Conservation (phyloP, 2,329 filamentous ascomycete species). For the Daldinia sp. region DNA sequence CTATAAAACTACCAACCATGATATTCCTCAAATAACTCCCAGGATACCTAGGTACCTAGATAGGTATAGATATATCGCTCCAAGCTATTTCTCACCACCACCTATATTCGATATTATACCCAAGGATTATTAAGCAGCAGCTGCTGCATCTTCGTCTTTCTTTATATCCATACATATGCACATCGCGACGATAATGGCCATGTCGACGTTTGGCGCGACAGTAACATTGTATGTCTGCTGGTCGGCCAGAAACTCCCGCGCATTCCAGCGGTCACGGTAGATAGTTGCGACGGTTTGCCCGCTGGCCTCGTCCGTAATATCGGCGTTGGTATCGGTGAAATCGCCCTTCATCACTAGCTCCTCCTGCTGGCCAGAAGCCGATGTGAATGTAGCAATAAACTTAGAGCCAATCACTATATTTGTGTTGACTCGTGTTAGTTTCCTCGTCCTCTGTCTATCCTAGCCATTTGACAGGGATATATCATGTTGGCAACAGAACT, state of each 20-base stretch:
- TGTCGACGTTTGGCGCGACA: conserved; percentile 74
- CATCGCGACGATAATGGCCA: conserved; percentile 73
- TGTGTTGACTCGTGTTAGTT: conserved; percentile 14
- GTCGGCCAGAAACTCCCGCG: conserved; percentile 67
- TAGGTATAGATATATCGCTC: neutral
- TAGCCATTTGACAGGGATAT: neutral
- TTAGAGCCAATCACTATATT: conserved; percentile 64
- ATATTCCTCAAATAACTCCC: neutral
- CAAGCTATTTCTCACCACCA: neutral
- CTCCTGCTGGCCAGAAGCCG: conserved; percentile 57
- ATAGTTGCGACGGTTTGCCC: conserved; percentile 69
- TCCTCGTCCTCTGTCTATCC: neutral
- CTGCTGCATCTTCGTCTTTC: conserved; percentile 57
- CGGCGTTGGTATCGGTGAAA: conserved; percentile 68
- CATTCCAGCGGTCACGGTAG: conserved; percentile 68
- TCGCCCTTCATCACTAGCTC: conserved; percentile 70
- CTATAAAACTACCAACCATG: too few species aligned
- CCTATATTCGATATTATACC: neutral
- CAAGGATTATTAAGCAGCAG: neutral
- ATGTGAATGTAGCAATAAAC: conserved; percentile 69
- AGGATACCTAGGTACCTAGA: too few species aligned
- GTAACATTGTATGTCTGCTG: conserved; percentile 75
- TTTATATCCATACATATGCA: conserved; percentile 77
- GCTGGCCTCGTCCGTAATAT: conserved; percentile 66
- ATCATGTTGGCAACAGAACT: conserved; percentile 46